phyloP scores from a whole-genome alignment of 805 yeast species.

The Candida qinlingensis region DNA sequence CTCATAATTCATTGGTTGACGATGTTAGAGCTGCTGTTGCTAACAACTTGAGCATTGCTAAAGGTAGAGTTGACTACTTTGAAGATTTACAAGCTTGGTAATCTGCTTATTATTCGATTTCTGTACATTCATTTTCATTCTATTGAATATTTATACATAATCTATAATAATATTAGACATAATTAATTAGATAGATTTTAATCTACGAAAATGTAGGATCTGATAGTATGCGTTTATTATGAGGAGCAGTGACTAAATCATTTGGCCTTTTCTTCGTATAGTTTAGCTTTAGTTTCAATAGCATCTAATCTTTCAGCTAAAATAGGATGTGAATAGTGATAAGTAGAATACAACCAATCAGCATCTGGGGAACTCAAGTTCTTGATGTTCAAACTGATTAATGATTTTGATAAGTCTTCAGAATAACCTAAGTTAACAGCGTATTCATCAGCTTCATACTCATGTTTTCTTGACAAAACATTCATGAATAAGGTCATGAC shows the following conservation, averaged over 20 bases:
- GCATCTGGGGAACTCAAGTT: constrained; percentile 85
- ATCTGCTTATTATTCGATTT: not conserved
- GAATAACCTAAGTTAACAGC: constrained; percentile 75
- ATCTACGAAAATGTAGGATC: no score
- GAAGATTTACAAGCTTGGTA: constrained; percentile 60
- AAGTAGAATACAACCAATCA: constrained; percentile 84
- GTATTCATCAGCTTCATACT: constrained; percentile 88
- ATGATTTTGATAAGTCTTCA: constrained; percentile 59
- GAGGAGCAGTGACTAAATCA: not conserved
- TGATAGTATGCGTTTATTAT: no score
- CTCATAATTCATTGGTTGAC: constrained; percentile 51
- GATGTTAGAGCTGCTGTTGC: constrained; percentile 40
- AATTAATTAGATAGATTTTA: no score
- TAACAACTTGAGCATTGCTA: constrained; percentile 24
- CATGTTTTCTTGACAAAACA: constrained; percentile 75
- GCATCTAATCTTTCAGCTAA: constrained; percentile 84
- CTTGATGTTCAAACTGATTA: constrained; percentile 71
- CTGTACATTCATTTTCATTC: not conserved
- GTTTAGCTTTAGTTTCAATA: constrained; percentile 36
- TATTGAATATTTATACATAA: not conserved
- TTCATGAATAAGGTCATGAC: constrained; percentile 61
- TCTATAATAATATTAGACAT: no score
- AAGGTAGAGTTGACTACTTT: constrained; percentile 45
- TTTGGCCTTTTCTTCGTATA: constrained; percentile 16
- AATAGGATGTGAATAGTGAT: constrained; percentile 89